These are phyloP conservation scores for Hypoxylon sp. DNA, from an alignment of 2,329 filamentous ascomycete species.

Conservation along the genomic window DNA sequence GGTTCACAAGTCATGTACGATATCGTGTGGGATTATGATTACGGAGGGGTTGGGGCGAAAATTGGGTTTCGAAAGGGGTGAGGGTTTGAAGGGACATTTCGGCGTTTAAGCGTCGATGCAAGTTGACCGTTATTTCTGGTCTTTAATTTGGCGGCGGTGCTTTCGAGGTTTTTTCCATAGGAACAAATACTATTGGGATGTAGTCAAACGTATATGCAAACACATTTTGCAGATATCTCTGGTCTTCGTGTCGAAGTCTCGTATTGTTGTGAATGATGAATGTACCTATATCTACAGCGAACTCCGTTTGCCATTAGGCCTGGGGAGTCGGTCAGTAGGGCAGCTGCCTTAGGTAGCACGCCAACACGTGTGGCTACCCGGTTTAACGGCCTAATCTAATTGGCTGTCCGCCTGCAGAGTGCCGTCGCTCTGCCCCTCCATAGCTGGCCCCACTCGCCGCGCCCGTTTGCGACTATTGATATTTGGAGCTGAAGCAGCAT, in stretches of 20 bases:
- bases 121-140: slow-evolving; percentile 26
- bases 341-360: background rate
- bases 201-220: slow-evolving; percentile 23
- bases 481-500: background rate
- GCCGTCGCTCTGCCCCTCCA: background rate
- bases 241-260: background rate
- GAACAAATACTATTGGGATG: slow-evolving; percentile 33
- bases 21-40: slow-evolving; percentile 36
- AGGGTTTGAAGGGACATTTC: slow-evolving; percentile 22
- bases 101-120: slow-evolving; percentile 41
- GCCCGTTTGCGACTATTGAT: background rate
- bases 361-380: background rate
- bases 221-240: slow-evolving; percentile 1
- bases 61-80: slow-evolving; percentile 2
- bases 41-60: slow-evolving; percentile 22
- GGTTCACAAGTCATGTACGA: slow-evolving; percentile 39
- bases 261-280: background rate
- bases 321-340: background rate
- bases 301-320: background rate
- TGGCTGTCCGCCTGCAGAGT: background rate
- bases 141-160: slow-evolving; percentile 33
- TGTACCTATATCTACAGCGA: too few relatives aligned
- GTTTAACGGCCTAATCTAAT: background rate
- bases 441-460: background rate
- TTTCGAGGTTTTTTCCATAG: slow-evolving; percentile 27